Evolutionary conservation across 768 basidiomycete species (phyloP).

Genomic region (Panaeolus cyanescens): DNA sequence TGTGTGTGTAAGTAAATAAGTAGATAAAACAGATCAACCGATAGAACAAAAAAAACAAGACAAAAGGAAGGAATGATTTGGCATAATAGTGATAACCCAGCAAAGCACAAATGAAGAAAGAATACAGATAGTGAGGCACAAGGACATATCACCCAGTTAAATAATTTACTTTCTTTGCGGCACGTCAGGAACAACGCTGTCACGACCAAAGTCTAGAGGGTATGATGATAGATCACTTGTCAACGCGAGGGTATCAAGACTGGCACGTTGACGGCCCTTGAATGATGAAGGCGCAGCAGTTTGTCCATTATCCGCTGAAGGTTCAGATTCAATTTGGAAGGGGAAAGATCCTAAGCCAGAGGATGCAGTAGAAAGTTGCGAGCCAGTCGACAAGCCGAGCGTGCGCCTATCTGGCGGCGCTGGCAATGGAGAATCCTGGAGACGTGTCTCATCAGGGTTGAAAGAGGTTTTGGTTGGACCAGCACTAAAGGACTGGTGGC

Average conservation of each 20-base stretch:
- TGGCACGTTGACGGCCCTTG: constrained; percentile 67
- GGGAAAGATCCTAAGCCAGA: constrained; percentile 85
- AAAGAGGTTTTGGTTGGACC: constrained; percentile 17
- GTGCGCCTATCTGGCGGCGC: constrained; percentile 61
- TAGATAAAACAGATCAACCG: neutral
- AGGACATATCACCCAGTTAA: neutral
- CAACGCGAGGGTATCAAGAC: constrained; percentile 81
- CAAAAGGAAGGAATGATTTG: neutral
- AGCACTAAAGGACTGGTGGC: constrained; percentile 45
- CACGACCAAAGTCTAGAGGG: constrained; percentile 72
- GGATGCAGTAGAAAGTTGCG: constrained; percentile 76
- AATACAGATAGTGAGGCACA: neutral
- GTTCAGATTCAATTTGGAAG: constrained; percentile 79
- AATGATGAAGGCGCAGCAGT: constrained; percentile 28
- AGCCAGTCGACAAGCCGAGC: constrained; percentile 74
- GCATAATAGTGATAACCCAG: neutral
- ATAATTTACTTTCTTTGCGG: neutral
- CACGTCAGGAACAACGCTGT: constrained; percentile 25
- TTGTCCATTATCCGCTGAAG: constrained; percentile 30
- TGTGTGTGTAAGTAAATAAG: neutral
- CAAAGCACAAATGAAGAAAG: neutral
- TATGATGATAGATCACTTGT: constrained; percentile 85
- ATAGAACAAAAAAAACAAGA: neutral
- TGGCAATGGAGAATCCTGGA: constrained; percentile 39
- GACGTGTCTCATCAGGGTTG: constrained; percentile 14